phyloP scores from a whole-genome alignment of 768 basidiomycete species.

The Hypsizygus marmoreus region DNA sequence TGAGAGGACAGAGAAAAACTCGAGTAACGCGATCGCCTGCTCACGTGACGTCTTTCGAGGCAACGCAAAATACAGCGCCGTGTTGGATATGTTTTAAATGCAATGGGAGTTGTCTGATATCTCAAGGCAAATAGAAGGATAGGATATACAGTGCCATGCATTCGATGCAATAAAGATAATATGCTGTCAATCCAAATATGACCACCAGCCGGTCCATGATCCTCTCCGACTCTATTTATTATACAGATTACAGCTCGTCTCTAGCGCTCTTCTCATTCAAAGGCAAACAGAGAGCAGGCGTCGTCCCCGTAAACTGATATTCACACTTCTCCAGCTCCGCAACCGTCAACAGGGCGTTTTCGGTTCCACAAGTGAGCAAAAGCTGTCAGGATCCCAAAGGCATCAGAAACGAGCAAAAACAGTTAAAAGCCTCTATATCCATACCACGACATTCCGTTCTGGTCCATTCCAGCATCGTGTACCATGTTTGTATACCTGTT shows the following conservation, averaged over 20 bases:
- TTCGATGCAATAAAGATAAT: too few species aligned
- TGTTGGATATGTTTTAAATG: too few species aligned
- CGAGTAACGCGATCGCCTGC: too few species aligned
- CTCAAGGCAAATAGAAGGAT: too few species aligned
- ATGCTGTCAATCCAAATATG: too few species aligned
- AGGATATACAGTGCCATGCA: too few species aligned
- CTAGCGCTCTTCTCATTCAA: slow-evolving; percentile 38
- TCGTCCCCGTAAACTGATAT: slow-evolving; percentile 84
- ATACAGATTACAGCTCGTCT: slow-evolving; percentile 43
- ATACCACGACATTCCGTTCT: slow-evolving; percentile 79
- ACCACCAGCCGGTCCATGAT: too few species aligned
- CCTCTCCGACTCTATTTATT: too few species aligned
- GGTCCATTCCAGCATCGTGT: slow-evolving; percentile 98
- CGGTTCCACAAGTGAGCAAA: slow-evolving; percentile 79
- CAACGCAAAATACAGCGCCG: too few species aligned
- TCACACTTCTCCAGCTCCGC: slow-evolving; percentile 96
- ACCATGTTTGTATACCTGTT: slow-evolving; percentile 82
- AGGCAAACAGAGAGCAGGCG: slow-evolving; percentile 80
- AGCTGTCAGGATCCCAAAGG: slow-evolving; percentile 50
- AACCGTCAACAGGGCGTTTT: slow-evolving; percentile 78
- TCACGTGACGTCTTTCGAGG: too few species aligned
- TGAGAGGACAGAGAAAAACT: too few species aligned
- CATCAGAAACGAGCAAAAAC: not conserved
- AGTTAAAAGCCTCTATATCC: slow-evolving; percentile 23
- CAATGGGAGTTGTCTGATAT: too few species aligned